Evolutionary conservation across 331 rosid genomes (phyloP), one percentile per base, ranked within the genome.

Genomic region (Phaseolus coccineus): DNA sequence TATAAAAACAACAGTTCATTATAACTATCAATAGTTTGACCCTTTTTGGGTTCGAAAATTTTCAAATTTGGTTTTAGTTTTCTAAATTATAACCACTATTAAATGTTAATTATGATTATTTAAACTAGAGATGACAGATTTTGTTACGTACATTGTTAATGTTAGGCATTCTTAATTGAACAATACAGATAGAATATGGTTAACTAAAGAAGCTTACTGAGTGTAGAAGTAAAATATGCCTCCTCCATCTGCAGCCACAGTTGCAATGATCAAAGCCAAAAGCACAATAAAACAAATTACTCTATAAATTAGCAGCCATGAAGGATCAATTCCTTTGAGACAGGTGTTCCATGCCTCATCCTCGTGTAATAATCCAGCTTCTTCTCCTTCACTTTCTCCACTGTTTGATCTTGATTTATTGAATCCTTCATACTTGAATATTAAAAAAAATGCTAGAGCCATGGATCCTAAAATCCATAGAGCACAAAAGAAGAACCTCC

Each of bases 261-360:
- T 84, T 24, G 89, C 87, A 7, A 85, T 47, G 56, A 93, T 74
- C 90, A 93, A 81, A 37, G 87, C 71, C 74, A 93, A 79, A 81
- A 93, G 97, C 64, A 82, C 87, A 81, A 74, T 5, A 56, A 91
- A 95, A 64, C 93, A 88, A 77, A 88, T 9, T 22, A 89, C 53
- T 85, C 97, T 91, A 77, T 83, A 93, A 79, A 83, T 74, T 64
- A 95, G 92, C 16, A 95, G 85, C 97, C 98, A 91, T 11, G 69
- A 84, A 33, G 99, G 99, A 82, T 91, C 87, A 33, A 93, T 88
- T 77, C 86, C 90, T 73, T 27, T 80, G 1, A 89, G 80, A 75
- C 96, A 90, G 4, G 98, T 86, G 73, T 74, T 84, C 99, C 99
- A 91, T 8, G 89, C 89, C 83, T 93, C 98, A 86, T 88, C 90